Base-by-base conservation (phyloP, 306 rosid species). In the Parietaria judaica region DNA sequence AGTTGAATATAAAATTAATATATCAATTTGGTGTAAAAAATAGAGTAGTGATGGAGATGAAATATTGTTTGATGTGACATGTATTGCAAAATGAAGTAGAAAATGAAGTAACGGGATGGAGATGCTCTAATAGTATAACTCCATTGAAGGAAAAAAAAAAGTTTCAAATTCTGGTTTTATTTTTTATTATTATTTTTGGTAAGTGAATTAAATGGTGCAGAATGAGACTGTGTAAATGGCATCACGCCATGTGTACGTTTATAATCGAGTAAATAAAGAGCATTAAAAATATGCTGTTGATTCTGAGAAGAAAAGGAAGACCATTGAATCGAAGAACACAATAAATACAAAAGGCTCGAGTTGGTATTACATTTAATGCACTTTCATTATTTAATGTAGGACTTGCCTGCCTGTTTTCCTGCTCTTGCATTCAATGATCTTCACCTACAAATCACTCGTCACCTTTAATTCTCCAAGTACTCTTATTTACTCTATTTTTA, bases 331-430 rank as follows among this genome's bases (percentile, higher is more conserved):
- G 45, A 41, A 41, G 7, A 41, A 49, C 53, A 49, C 53, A 56
- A 34, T 56, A 56, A 56, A 56, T 56, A 7, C 60, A 7, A 48
- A 60, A 48, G 66, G 55, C 34, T 34, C 31, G 31, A 23, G 17
- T 47, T 45, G 48, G 64, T 38, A 14, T 23, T 23, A 3, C 39
- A 63, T 31, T 73, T 51, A 68, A 13, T 51, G 70, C 54, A 52
- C 36, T 74, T 12, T 64, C 49, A 58, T 64, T 62, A 51, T 48
- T 13, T 48, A 60, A 41, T 39, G 16, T 4, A 59, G 51, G 49
- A 59, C 51, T 14, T 6, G 37, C 51, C 51, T n/a, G 14, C n/a
- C 51, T 6, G 36, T 9, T 14, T 60, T 43, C 46, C 41, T 57
- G 65, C 13, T 34, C 15, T 51, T 45, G 57, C 56, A 62, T 68